phyloP scores from a whole-genome alignment of 805 yeast genomes.

The Pichia gijzeniarum region DNA sequence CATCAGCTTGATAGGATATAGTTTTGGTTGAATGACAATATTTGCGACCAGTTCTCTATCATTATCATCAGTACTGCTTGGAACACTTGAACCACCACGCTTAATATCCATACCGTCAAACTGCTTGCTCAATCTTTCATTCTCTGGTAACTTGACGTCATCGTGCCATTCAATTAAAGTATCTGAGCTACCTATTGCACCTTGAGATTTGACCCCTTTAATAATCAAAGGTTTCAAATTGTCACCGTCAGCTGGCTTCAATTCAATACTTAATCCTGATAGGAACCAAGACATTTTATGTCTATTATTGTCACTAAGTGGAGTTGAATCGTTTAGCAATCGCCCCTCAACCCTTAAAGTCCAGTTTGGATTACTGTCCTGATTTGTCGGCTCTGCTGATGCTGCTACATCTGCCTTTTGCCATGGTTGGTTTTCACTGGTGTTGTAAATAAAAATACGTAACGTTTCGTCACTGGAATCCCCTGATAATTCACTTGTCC shows the following conservation, averaged over 20 bases:
- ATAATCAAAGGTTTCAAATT: conserved; percentile 19
- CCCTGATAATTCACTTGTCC: conserved; percentile 32
- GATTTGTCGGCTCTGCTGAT: too few species aligned
- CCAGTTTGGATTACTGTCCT: conserved; percentile 48
- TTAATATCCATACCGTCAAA: conserved; percentile 90
- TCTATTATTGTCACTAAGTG: conserved; percentile 42
- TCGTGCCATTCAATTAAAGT: conserved; percentile 87
- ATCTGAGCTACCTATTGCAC: conserved; percentile 24
- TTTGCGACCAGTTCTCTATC: conserved; percentile 54
- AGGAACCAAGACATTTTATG: conserved; percentile 72
- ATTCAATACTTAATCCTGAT: conserved; percentile 79
- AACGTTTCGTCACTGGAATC: conserved; percentile 44
- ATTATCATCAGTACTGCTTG: conserved; percentile 16
- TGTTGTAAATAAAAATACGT: conserved; percentile 77
- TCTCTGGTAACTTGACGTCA: conserved; percentile 33
- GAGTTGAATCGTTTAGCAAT: conserved; percentile 43
- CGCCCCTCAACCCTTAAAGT: conserved; percentile 86
- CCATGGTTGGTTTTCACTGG: conserved; percentile 88
- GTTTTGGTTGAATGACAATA: conserved; percentile 77
- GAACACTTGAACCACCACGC: conserved; percentile 53
- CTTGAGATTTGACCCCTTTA: conserved; percentile 15
- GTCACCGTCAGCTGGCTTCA: conserved; percentile 32
- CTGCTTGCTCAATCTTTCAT: conserved; percentile 32
- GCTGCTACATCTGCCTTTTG: conserved; percentile 30
- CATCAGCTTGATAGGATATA: conserved; percentile 59